A percentile compares a stretch with the other conserved stretches of the same genome.
phyloP scores from a whole-genome alignment of 306 rosid species.

The Prunus davidiana region DNA sequence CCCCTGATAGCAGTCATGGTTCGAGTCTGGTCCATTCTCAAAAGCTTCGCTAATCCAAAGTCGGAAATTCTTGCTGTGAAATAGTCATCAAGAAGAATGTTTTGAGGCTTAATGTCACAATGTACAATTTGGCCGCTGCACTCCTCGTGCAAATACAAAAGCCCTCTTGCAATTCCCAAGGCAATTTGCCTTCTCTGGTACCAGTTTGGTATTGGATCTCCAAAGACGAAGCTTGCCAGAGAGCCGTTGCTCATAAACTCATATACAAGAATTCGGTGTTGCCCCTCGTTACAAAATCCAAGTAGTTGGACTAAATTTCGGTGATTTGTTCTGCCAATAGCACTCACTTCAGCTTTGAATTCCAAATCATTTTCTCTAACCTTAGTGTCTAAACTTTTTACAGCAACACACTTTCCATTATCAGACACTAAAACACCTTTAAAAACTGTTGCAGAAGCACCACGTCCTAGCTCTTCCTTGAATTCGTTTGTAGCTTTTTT shows the following conservation, averaged over 20 bases:
- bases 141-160: slow-evolving; percentile 36
- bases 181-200: slow-evolving; percentile 14
- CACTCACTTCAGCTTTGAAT: slow-evolving; percentile 27
- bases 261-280: no score
- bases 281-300: no score
- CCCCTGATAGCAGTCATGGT: background rate
- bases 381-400: slow-evolving; percentile 34
- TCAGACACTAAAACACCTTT: slow-evolving; percentile 23
- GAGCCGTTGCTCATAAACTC: slow-evolving; percentile 8
- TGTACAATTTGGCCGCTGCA: slow-evolving; percentile 31
- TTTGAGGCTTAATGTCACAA: slow-evolving; percentile 42
- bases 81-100: slow-evolving; percentile 24
- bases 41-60: slow-evolving; percentile 38
- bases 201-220: slow-evolving; percentile 13
- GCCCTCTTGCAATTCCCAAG: slow-evolving; percentile 22
- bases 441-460: slow-evolving; percentile 30
- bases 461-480: slow-evolving; percentile 26
- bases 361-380: slow-evolving; percentile 40
- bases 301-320: no score
- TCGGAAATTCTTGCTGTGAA: slow-evolving; percentile 24
- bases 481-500: slow-evolving; percentile 22
- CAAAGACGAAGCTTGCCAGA: slow-evolving; percentile 21
- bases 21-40: slow-evolving; percentile 19
- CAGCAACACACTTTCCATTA: slow-evolving; percentile 28
- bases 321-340: no score